Conservation (phyloP, 1,284 basidiomycete genomes). For the Ustilago bromivora region DNA sequence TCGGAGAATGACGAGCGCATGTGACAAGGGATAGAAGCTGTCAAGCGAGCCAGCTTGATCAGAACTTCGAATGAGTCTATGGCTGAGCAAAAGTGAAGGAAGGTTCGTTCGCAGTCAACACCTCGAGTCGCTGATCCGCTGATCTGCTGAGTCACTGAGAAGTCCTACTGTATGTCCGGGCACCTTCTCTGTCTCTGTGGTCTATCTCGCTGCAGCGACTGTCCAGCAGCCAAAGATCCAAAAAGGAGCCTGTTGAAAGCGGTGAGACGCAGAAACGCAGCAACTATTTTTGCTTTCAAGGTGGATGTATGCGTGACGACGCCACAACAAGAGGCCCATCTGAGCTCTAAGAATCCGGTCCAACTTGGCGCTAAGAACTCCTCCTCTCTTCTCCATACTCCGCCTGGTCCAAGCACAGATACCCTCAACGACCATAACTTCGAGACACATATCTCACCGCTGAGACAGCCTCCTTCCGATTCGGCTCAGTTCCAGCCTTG, state of each 20-base stretch:
- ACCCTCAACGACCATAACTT: not conserved
- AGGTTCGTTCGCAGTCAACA: not conserved
- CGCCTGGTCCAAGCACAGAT: not conserved
- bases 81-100: not conserved
- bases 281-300: not conserved
- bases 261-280: not conserved
- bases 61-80: not conserved
- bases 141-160: not conserved
- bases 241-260: not conserved
- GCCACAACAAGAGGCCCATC: not conserved
- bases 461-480: not conserved
- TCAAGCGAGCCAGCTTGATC: not conserved
- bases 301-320: constrained; percentile 43
- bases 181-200: not conserved
- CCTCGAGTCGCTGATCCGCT: not conserved
- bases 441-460: not conserved
- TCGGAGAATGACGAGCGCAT: no score
- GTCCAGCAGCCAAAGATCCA: no score
- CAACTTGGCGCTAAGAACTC: no score
- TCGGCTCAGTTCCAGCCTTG: not conserved
- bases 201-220: no score
- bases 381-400: not conserved
- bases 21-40: not conserved
- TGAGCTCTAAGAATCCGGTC: not conserved
- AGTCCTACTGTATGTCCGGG: not conserved